Evolutionary conservation across 495 filamentous ascomycete genomes (phyloP).

Genomic region (Beverwykella pulmonaria): DNA sequence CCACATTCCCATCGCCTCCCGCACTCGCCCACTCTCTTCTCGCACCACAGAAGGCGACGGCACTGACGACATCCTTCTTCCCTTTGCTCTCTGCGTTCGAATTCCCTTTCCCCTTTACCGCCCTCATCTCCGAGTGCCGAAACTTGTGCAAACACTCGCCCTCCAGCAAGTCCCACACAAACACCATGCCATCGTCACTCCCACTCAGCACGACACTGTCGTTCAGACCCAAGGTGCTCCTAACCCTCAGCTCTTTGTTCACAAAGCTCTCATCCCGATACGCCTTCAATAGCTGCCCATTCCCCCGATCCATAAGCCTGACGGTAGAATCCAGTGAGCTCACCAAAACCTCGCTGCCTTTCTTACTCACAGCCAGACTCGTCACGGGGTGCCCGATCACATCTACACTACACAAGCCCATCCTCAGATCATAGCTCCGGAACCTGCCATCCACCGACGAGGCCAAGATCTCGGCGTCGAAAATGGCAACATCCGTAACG

Average conservation of each 20-base stretch:
- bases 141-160: conserved; percentile 61
- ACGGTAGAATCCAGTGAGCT: conserved; percentile 75
- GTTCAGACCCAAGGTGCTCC: conserved; percentile 47
- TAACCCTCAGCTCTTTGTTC: conserved; percentile 43
- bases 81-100: conserved; percentile 49
- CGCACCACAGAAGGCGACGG: conserved; percentile 67
- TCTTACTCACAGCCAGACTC: conserved; percentile 67
- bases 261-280: conserved; percentile 54
- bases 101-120: conserved; percentile 9
- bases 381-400: conserved; percentile 67
- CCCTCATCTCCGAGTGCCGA: conserved; percentile 37
- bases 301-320: conserved; percentile 76
- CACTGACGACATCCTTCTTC: conserved; percentile 55
- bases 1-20: conserved; percentile 56
- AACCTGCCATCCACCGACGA: conserved; percentile 88
- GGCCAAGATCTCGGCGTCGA: conserved; percentile 60
- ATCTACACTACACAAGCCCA: conserved; percentile 74
- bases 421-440: conserved; percentile 83
- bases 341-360: conserved; percentile 74
- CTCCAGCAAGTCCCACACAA: conserved; percentile 87
- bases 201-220: conserved; percentile 82
- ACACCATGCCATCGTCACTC: conserved; percentile 77
- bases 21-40: conserved; percentile 67
- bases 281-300: conserved; percentile 71
- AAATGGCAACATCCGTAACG: conserved; percentile 63